A percentile compares a stretch with the other conserved stretches of the same genome.
These are phyloP conservation scores for Ambrosiella beaveri DNA, from an alignment of 2,329 filamentous ascomycete genomes.

Conservation along the genomic window DNA sequence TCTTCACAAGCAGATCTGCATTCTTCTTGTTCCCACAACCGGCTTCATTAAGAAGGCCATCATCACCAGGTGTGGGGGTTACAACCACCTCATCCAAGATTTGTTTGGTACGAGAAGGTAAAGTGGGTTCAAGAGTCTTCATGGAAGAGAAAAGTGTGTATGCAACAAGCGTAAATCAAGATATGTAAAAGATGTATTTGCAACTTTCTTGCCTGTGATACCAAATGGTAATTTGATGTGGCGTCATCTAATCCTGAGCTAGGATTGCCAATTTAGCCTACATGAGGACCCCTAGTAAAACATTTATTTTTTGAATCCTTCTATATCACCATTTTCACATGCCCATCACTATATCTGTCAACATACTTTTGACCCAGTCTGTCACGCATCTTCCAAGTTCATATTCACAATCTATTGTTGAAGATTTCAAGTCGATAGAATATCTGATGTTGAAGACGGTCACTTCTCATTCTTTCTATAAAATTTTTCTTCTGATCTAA, in stretches of 20 bases:
- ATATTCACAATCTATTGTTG: too few relatives aligned
- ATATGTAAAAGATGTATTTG: too few relatives aligned
- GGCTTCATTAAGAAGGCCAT: not conserved
- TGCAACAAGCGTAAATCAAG: not conserved
- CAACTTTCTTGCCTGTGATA: too few relatives aligned
- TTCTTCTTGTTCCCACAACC: conserved; percentile 4
- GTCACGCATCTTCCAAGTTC: not conserved
- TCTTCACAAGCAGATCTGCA: not conserved
- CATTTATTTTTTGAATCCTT: not conserved
- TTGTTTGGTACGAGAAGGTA: not conserved
- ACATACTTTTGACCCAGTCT: not conserved
- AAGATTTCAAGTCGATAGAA: too few relatives aligned
- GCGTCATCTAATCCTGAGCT: not conserved
- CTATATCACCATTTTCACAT: not conserved
- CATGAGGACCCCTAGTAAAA: too few relatives aligned
- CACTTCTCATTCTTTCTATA: too few relatives aligned
- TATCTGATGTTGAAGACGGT: too few relatives aligned
- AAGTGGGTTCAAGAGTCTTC: not conserved
- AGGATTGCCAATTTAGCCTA: not conserved
- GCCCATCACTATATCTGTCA: not conserved
- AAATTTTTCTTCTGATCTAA: too few relatives aligned
- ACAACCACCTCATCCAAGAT: not conserved
- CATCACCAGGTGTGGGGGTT: not conserved
- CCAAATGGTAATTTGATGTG: too few relatives aligned
- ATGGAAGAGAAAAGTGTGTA: not conserved